Evolutionary conservation across 148 eudicot species (phyloP).

Genomic region (Cornus kousa): DNA sequence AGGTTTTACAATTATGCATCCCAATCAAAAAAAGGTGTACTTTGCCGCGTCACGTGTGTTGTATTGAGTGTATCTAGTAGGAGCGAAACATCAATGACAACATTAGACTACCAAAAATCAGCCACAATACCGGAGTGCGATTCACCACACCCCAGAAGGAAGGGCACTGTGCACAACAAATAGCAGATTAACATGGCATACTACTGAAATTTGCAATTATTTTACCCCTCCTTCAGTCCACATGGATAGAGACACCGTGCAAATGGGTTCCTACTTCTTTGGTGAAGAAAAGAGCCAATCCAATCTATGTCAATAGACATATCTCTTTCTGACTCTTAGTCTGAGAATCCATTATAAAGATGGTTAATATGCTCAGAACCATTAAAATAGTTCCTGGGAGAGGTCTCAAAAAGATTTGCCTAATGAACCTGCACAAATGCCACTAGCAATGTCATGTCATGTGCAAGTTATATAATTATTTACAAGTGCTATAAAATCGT

Average conservation of each 20-base stretch:
- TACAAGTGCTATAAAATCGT: background rate
- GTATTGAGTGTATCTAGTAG: background rate
- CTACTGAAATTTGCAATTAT: too few relatives aligned
- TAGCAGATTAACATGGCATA: too few relatives aligned
- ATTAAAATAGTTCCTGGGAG: background rate
- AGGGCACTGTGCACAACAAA: background rate
- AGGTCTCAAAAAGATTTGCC: background rate
- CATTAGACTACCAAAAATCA: background rate
- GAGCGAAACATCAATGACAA: background rate
- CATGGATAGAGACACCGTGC: too few relatives aligned
- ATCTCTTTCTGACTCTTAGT: background rate
- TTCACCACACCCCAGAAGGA: background rate
- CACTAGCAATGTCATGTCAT: background rate
- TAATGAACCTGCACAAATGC: conserved; percentile 7
- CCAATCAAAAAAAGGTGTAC: too few relatives aligned
- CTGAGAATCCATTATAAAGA: background rate
- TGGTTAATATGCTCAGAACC: background rate
- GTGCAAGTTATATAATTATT: background rate
- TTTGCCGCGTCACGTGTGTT: too few relatives aligned
- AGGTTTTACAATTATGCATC: too few relatives aligned
- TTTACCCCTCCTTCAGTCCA: too few relatives aligned
- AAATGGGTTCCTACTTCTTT: too few relatives aligned
- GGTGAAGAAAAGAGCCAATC: background rate
- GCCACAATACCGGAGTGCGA: too few relatives aligned
- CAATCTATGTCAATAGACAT: background rate